Conservation (phyloP, 2,329 filamentous ascomycete species). For the Orbilia blumenaviensis region DNA sequence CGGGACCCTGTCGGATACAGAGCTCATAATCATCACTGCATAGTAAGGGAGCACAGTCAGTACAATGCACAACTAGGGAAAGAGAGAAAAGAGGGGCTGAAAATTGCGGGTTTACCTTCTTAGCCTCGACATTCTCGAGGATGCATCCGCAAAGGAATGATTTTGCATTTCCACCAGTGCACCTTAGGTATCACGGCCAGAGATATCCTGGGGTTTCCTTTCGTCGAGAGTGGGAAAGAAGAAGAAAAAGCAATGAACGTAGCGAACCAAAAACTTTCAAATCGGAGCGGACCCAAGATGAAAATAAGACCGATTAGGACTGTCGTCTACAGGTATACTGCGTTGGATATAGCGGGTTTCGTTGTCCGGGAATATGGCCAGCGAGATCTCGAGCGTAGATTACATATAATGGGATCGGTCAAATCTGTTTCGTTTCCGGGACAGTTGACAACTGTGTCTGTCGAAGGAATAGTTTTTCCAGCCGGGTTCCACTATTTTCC, state of each 20-base stretch:
- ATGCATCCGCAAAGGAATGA: constrained; percentile 58
- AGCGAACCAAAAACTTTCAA: constrained; percentile 5
- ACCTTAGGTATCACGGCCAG: background rate
- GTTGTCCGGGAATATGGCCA: background rate
- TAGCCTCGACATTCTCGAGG: constrained; percentile 58
- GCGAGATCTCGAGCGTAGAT: constrained; percentile 13
- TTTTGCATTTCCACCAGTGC: constrained; percentile 53
- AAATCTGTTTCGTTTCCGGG: background rate
- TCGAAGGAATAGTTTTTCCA: constrained; percentile 6
- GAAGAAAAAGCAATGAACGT: background rate
- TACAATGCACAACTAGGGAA: constrained; percentile 29
- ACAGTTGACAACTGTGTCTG: background rate
- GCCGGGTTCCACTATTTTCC: constrained; percentile 27
- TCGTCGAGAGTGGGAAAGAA: background rate
- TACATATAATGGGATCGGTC: constrained; percentile 41
- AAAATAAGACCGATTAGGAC: background rate
- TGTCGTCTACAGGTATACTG: constrained; percentile 5
- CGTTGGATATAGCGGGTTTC: constrained; percentile 23
- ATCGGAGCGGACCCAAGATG: background rate
- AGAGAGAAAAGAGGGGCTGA: background rate
- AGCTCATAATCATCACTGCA: constrained; percentile 68
- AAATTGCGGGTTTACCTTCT: constrained; percentile 53
- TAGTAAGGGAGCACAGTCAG: constrained; percentile 10
- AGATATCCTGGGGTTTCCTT: background rate
- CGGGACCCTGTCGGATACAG: constrained; percentile 72